Percentiles rank a stretch among this genome's conserved stretches.
Conservation (phyloP, 805 yeast genomes). For the Candida tibetensis region DNA sequence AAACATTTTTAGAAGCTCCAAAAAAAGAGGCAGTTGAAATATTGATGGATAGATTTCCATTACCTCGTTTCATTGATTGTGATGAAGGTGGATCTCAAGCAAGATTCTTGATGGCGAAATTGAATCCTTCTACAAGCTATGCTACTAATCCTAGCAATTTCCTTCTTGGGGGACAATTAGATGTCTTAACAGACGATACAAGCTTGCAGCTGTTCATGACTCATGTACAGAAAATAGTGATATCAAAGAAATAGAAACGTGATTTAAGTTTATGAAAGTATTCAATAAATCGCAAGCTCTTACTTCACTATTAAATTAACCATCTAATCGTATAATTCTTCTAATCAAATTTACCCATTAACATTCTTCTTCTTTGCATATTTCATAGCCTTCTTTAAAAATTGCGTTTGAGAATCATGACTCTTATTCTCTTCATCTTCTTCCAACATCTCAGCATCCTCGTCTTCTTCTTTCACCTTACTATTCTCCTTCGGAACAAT, state of each 20-base stretch:
- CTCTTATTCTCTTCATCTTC: constrained; percentile 3
- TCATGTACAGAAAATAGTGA: constrained; percentile 43
- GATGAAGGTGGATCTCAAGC: constrained; percentile 79
- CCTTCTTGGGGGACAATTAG: constrained; percentile 23
- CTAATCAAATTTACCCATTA: too few relatives aligned
- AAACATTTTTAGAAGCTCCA: constrained; percentile 58
- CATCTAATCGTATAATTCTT: too few relatives aligned
- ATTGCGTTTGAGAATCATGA: constrained; percentile 6
- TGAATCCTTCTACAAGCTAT: constrained; percentile 64
- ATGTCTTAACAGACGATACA: constrained; percentile 57
- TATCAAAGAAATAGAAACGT: constrained; percentile 8
- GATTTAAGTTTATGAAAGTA: background rate
- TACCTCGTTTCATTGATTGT: constrained; percentile 69
- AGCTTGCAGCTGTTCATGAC: constrained; percentile 57
- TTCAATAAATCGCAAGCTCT: background rate
- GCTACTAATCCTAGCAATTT: constrained; percentile 35
- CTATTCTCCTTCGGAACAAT: constrained; percentile 14
- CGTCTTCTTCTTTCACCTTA: constrained; percentile 17
- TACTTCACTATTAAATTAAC: background rate
- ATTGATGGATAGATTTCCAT: constrained; percentile 63
- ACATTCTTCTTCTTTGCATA: constrained; percentile 12
- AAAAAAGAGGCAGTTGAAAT: constrained; percentile 64
- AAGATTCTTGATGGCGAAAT: constrained; percentile 64
- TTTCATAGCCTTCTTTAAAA: constrained; percentile 14
- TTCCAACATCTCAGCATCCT: constrained; percentile 13